These are phyloP conservation scores for Cladosporium sp. DNA, from an alignment of 2,329 filamentous ascomycete species.

Conservation along the genomic window DNA sequence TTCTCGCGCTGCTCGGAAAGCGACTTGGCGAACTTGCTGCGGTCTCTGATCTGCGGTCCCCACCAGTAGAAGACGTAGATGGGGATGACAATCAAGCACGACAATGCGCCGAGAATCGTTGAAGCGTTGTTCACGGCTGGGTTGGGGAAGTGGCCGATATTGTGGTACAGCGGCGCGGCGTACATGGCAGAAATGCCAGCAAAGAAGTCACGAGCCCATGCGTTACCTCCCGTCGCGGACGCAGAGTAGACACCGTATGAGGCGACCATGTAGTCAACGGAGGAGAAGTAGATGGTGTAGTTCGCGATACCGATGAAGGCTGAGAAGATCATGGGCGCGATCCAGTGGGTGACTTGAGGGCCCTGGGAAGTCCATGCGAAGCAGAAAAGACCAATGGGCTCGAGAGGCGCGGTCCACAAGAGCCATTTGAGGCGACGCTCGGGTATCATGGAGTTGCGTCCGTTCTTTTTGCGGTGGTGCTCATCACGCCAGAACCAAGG, in stretches of 20 bases:
- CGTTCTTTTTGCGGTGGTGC: constrained; percentile 40
- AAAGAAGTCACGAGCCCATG: constrained; percentile 66
- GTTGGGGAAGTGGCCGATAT: constrained; percentile 36
- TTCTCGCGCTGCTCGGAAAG: constrained; percentile 30
- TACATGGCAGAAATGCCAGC: constrained; percentile 66
- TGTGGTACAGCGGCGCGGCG: constrained; percentile 53
- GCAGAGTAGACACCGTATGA: constrained; percentile 67
- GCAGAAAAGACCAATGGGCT: constrained; percentile 54
- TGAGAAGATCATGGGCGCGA: constrained; percentile 60
- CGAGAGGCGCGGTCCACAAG: constrained; percentile 51
- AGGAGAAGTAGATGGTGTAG: constrained; percentile 68
- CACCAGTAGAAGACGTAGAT: constrained; percentile 53
- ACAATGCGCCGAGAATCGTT: constrained; percentile 48
- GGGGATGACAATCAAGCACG: constrained; percentile 47
- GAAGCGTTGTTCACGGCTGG: constrained; percentile 46
- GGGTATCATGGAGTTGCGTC: constrained; percentile 50
- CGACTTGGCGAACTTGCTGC: constrained; percentile 47
- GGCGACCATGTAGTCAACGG: constrained; percentile 70
- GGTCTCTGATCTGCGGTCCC: constrained; percentile 46
- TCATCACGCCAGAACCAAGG: constrained; percentile 55
- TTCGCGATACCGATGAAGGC: constrained; percentile 67
- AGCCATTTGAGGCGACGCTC: constrained; percentile 63
- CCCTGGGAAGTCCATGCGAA: constrained; percentile 66
- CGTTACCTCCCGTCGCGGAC: constrained; percentile 68
- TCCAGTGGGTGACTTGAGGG: constrained; percentile 51